Percentiles rank a stretch among this genome's conserved stretches.
Evolutionary conservation across 1,284 basidiomycete species (phyloP).

Genomic region (Stereum hirsutum): DNA sequence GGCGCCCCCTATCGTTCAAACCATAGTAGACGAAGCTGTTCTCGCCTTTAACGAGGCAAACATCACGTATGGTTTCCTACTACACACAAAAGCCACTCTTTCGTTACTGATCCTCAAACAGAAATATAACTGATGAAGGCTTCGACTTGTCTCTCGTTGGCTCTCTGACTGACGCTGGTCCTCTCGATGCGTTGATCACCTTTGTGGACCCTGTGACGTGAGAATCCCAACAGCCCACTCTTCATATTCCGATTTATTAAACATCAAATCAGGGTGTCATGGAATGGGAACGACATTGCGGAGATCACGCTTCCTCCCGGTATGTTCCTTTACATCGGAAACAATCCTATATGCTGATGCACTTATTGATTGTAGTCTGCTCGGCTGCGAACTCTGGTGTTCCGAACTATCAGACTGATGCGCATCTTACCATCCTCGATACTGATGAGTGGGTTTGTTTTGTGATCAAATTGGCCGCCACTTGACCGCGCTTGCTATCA

Average conservation of each 20-base stretch:
- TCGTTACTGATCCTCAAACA: conserved; percentile 14
- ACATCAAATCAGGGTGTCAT: conserved; percentile 38
- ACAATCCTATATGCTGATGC: no score
- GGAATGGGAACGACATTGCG: conserved; percentile 63
- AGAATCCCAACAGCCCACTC: no score
- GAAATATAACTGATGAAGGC: conserved; percentile 47
- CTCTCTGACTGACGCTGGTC: conserved; percentile 53
- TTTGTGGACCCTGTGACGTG: conserved; percentile 48
- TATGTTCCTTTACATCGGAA: background rate
- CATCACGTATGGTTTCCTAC: conserved; percentile 39
- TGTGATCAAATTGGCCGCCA: no score
- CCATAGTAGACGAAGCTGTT: conserved; percentile 50
- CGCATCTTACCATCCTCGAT: conserved; percentile 45
- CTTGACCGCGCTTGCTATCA: no score
- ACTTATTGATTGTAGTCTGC: conserved; percentile 45
- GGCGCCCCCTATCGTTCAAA: conserved; percentile 59
- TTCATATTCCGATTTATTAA: background rate
- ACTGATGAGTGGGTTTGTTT: conserved; percentile 24
- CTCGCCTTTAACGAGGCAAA: conserved; percentile 53
- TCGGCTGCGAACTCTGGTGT: conserved; percentile 60
- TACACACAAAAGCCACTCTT: background rate
- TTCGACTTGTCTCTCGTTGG: conserved; percentile 53
- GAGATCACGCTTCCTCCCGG: conserved; percentile 28
- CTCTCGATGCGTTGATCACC: conserved; percentile 55
- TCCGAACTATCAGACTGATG: conserved; percentile 49